A percentile compares a stretch with the other conserved stretches of the same genome.
These are phyloP conservation scores for Pyrenochaeta sp. DNA, from an alignment of 2,329 filamentous ascomycete species.

Conservation along the genomic window DNA sequence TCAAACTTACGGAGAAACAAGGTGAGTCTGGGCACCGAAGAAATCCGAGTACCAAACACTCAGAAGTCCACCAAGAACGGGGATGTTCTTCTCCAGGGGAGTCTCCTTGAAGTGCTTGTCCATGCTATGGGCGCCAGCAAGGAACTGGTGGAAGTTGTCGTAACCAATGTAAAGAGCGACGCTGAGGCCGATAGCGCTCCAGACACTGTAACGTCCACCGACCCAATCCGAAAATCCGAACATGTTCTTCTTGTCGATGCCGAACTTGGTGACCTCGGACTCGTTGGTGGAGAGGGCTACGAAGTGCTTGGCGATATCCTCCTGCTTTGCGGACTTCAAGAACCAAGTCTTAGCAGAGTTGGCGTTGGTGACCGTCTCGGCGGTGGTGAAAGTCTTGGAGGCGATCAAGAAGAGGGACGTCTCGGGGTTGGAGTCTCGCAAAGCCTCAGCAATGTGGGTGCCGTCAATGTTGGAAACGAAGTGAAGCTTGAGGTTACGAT, in stretches of 20 bases:
- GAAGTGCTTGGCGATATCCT: conserved; percentile 94
- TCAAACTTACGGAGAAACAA: conserved; percentile 85
- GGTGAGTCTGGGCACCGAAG: conserved; percentile 96
- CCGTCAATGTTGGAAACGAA: conserved; percentile 99
- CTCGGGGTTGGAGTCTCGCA: conserved; percentile 88
- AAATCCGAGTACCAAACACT: conserved; percentile 99
- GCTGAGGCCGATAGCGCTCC: conserved; percentile 96
- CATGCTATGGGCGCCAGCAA: conserved; percentile 94
- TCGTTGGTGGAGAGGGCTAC: conserved; percentile 97
- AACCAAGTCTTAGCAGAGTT: conserved; percentile 98
- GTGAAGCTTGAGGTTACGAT: conserved; percentile 85
- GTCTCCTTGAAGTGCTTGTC: conserved; percentile 96
- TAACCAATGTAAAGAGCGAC: conserved; percentile 94
- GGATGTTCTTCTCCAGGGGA: conserved; percentile 93
- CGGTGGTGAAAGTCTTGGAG: conserved; percentile 99
- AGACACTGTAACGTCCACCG: conserved; percentile 96
- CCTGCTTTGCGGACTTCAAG: conserved; percentile 81
- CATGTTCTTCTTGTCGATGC: conserved; percentile 99
- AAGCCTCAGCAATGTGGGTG: conserved; percentile 94
- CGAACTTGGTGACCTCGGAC: conserved; percentile 94
- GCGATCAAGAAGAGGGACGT: conserved; percentile 98
- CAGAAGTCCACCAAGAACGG: conserved; percentile 86
- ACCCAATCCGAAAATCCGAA: conserved; percentile 99
- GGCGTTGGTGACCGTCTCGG: conserved; percentile 95
- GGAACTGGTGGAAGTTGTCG: conserved; percentile 97